Evolutionary conservation across 2,329 filamentous ascomycete species (phyloP).

Genomic region (Fusarium sterilihyphosum): DNA sequence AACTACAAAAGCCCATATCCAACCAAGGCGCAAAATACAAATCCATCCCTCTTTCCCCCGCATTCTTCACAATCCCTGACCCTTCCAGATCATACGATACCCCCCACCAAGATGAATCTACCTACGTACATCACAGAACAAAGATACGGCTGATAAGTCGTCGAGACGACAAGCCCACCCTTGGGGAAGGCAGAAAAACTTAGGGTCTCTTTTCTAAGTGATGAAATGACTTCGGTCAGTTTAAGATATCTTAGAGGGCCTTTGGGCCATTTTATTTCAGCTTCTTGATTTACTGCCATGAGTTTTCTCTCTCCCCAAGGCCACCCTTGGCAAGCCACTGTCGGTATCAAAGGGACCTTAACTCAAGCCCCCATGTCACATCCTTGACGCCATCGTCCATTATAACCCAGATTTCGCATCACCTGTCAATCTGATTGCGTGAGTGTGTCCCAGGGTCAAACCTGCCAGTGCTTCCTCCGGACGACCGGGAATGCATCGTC

Average conservation of each 20-base stretch:
- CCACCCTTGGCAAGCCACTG: background rate
- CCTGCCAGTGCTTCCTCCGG: background rate
- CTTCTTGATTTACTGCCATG: background rate
- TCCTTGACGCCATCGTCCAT: background rate
- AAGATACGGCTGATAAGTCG: background rate
- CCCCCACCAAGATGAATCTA: background rate
- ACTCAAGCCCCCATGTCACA: background rate
- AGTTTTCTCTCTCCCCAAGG: background rate
- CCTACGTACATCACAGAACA: background rate
- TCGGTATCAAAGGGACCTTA: background rate
- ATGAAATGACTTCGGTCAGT: background rate
- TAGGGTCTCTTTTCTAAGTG: background rate
- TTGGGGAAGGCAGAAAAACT: background rate
- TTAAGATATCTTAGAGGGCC: background rate
- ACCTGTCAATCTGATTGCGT: background rate
- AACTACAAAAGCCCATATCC: background rate
- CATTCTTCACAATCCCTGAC: background rate
- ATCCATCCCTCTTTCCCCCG: background rate
- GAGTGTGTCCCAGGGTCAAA: background rate
- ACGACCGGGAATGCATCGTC: conserved; percentile 5
- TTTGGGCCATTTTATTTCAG: fast-evolving
- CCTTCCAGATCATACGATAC: background rate
- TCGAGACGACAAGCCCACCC: background rate
- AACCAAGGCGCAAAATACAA: background rate
- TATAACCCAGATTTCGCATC: background rate